Conservation (phyloP, 2,329 filamentous ascomycete species). For the Tolypocladium capitatum region DNA sequence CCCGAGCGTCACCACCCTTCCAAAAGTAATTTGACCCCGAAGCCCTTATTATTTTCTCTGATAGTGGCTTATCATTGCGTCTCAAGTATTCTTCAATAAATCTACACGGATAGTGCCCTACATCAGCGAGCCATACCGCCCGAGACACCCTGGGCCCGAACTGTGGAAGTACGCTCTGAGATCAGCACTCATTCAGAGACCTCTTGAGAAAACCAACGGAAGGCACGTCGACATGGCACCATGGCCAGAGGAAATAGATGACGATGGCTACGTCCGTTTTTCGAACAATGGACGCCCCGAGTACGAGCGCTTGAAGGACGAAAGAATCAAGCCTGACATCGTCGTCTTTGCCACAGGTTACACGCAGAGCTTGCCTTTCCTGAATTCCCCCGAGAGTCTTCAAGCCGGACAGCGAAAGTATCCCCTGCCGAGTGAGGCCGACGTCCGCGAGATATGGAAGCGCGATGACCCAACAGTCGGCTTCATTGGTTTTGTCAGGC, state of each 20-base stretch:
- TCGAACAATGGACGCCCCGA: constrained; percentile 16
- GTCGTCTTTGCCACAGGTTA: constrained; percentile 32
- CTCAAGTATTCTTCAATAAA: constrained; percentile 26
- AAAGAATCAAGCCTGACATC: constrained; percentile 24
- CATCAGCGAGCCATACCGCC: constrained; percentile 18
- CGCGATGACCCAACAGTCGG: constrained; percentile 21
- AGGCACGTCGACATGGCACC: constrained; percentile 27
- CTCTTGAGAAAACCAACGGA: constrained; percentile 19
- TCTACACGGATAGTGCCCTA: constrained; percentile 23
- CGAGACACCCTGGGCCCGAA: constrained; percentile 8
- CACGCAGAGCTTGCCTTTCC: constrained; percentile 23
- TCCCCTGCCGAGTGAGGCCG: constrained; percentile 29
- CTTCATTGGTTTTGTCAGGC: constrained; percentile 33
- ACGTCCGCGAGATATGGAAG: constrained; percentile 37
- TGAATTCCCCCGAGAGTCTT: no score
- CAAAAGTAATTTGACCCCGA: constrained; percentile 6
- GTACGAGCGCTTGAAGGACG: constrained; percentile 13
- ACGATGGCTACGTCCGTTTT: constrained; percentile 21
- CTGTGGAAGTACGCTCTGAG: constrained; percentile 14
- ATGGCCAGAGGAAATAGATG: constrained; percentile 22
- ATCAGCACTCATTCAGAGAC: constrained; percentile 19
- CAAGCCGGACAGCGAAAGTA: constrained; percentile 15
- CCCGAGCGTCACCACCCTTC: constrained; percentile 16
- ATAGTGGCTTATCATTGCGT: no score
- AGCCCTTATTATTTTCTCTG: no score